phyloP scores from a whole-genome alignment of 345 rosid genomes.

The Combretum micranthum region DNA sequence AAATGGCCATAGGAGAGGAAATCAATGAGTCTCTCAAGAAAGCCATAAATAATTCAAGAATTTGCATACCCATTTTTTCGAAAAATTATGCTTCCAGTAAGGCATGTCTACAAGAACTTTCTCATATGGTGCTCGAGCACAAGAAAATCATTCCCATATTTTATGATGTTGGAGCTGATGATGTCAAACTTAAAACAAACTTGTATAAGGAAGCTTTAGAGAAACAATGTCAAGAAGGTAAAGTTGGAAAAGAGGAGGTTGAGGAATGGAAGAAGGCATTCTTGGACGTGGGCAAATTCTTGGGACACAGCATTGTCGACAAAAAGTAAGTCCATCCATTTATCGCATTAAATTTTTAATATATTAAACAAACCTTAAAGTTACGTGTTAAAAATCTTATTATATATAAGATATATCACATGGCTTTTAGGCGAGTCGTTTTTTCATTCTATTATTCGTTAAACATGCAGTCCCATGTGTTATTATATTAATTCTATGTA shows the following conservation, averaged over 20 bases:
- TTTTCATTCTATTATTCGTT: too few species aligned
- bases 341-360: too few species aligned
- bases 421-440: too few species aligned
- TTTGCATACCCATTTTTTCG: slow-evolving; percentile 6
- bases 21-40: too few species aligned
- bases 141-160: background rate
- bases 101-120: background rate
- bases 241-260: background rate
- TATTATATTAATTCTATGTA: too few species aligned
- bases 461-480: too few species aligned
- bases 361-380: too few species aligned
- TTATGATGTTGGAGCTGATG: background rate
- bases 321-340: background rate
- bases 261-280: slow-evolving; percentile 5
- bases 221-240: background rate
- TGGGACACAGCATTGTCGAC: background rate
- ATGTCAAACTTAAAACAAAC: background rate
- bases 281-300: background rate
- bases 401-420: too few species aligned
- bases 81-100: slow-evolving; percentile 2
- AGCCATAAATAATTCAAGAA: background rate
- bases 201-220: background rate
- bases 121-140: background rate
- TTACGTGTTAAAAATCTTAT: too few species aligned
- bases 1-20: too few species aligned